Percentiles rank a stretch among this genome's conserved stretches.
Evolutionary conservation across 257 asterid species (phyloP).

Genomic region (Nicotiana sylvestris): DNA sequence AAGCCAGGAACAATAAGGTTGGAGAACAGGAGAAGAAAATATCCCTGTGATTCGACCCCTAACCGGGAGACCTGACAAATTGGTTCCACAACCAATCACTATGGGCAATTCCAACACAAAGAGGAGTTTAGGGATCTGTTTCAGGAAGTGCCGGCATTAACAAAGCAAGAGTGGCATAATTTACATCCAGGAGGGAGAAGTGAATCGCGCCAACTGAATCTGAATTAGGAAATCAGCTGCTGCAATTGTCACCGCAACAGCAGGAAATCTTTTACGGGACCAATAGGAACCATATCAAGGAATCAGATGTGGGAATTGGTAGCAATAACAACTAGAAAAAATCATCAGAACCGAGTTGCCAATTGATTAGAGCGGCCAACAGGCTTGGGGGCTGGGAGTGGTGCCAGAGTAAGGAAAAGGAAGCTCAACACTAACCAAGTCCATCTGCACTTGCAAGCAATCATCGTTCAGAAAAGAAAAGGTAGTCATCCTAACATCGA

Average conservation of each 20-base stretch:
- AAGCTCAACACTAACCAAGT: constrained; percentile 3
- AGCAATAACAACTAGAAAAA: neutral
- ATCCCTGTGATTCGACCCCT: constrained; percentile 2
- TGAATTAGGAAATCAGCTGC: neutral
- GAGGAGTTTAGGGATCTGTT: constrained; percentile 6
- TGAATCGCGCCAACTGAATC: constrained; percentile 2
- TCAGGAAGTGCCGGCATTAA: neutral
- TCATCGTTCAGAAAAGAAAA: neutral
- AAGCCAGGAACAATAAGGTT: neutral
- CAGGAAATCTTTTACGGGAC: neutral
- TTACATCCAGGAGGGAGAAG: neutral
- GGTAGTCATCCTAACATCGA: neutral
- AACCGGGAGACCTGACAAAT: neutral
- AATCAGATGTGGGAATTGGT: neutral
- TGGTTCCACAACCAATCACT: neutral
- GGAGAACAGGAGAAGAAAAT: neutral
- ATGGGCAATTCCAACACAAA: neutral
- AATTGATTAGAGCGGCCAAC: neutral
- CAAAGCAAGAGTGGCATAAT: neutral
- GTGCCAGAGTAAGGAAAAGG: neutral
- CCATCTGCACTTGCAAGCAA: neutral
- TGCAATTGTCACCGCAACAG: neutral
- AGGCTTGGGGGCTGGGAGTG: neutral
- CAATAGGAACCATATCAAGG: constrained; percentile 1
- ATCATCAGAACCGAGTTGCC: neutral